phyloP scores from a whole-genome alignment of 2,329 filamentous ascomycete genomes.

The Colletotrichum sp. region DNA sequence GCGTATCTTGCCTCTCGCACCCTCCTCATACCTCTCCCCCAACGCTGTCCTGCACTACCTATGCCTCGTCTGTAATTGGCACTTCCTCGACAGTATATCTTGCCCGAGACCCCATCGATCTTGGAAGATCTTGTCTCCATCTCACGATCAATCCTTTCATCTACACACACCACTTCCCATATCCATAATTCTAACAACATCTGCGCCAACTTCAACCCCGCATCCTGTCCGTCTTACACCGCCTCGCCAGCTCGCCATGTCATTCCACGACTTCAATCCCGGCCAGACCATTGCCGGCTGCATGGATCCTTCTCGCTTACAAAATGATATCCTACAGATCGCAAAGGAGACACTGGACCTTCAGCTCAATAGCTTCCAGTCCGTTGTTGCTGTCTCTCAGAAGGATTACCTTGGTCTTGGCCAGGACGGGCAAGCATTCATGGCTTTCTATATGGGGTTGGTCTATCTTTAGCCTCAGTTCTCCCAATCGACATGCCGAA shows the following conservation, averaged over 20 bases:
- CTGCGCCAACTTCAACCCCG: not conserved
- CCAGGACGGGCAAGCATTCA: constrained; percentile 11
- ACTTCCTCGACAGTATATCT: not conserved
- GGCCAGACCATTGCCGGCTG: constrained; percentile 7
- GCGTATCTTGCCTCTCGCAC: constrained; percentile 3
- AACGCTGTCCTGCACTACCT: not conserved
- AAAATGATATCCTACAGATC: not conserved
- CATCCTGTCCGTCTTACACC: not conserved
- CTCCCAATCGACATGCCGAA: not conserved
- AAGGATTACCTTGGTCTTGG: constrained; percentile 4
- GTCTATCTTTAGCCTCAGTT: not conserved
- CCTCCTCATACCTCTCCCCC: not conserved
- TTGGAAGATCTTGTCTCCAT: not conserved
- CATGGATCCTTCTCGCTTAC: constrained; percentile 2
- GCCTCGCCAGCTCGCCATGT: not conserved
- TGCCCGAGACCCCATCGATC: not conserved
- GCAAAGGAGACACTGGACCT: constrained; percentile 9
- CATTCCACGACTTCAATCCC: constrained; percentile 2
- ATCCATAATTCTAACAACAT: not conserved
- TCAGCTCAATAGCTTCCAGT: constrained; percentile 14
- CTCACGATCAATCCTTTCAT: not conserved
- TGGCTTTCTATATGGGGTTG: constrained; percentile 13
- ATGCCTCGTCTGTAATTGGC: not conserved
- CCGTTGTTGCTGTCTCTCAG: constrained; percentile 3
- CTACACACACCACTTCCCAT: not conserved